phyloP scores from a whole-genome alignment of 2,329 filamentous ascomycete genomes.

The Chrysoporthe cubensis region DNA sequence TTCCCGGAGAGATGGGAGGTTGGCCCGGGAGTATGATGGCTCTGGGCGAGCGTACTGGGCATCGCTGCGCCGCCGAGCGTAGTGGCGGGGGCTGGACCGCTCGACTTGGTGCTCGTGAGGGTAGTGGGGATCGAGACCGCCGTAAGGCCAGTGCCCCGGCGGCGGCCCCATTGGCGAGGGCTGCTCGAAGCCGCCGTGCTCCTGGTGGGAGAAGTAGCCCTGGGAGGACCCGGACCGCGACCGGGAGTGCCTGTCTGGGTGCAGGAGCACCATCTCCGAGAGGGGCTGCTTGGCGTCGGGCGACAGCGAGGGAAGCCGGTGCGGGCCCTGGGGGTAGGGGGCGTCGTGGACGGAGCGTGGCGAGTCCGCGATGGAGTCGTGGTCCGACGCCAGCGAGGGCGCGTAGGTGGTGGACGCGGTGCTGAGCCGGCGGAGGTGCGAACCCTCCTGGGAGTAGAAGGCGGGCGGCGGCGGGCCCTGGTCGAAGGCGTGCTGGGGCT shows the following conservation, averaged over 20 bases:
- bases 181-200: not conserved
- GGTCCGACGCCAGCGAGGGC: conserved; percentile 74
- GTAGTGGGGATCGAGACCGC: too few species aligned
- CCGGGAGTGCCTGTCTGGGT: not conserved
- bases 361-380: conserved; percentile 48
- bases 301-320: not conserved
- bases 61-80: too few species aligned
- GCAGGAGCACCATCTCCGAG: not conserved
- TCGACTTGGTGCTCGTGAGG: too few species aligned
- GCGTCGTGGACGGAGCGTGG: conserved; percentile 5
- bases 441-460: not conserved
- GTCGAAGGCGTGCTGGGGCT: not conserved
- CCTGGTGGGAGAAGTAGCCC: conserved; percentile 8
- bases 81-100: too few species aligned
- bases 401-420: conserved; percentile 16
- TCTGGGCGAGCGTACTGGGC: too few species aligned
- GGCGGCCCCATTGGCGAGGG: too few species aligned
- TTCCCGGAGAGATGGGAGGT: not conserved
- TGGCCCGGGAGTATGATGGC: not conserved
- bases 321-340: conserved; percentile 17
- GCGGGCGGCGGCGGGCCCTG: not conserved
- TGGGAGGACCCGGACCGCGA: conserved; percentile 17
- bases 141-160: too few species aligned
- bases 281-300: not conserved
- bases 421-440: conserved; percentile 9